Base-by-base conservation (phyloP, 2,329 filamentous ascomycete species). In the Colletotrichum sp. region DNA sequence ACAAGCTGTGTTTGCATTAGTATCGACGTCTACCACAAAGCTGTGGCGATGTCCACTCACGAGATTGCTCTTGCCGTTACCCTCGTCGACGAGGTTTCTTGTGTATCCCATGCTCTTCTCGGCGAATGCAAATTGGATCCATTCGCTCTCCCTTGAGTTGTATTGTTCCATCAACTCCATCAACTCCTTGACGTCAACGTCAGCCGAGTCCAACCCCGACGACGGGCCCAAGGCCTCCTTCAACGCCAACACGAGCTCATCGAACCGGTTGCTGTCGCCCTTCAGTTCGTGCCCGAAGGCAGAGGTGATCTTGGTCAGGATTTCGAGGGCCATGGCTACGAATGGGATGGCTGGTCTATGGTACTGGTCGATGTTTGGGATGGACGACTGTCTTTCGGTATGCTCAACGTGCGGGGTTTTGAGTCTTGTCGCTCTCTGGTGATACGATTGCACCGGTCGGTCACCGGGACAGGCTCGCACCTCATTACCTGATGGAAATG, bases 71-170 rank as follows among this genome's bases (percentile, higher is more conserved):
- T 94, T 95, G 75, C 86, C 95, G 79, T 98, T 98, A 4, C 96
- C 95, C 82, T 96, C 94, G 81, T 98, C 95, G 60, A 98, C 95
- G 6, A 98, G 90, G 82, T 98, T 98, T 71, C 96, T 88, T 15
- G 96, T 98, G 83, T 98, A 98, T 2, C 91, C 90, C 80, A 93
- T 89, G 77, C 88, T 92, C 21, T 86, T 79, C 80, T 98, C 94
- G n/a, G 89, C 90, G 79, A 96, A 90, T 32, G 94, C 94, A 84
- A 95, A 98, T 77, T 88, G 89, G 69, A 86, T 82, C 96, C 96
- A 98, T 71, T 96, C 93, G 30, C 87, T 83, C 71, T 93, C 88
- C 52, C 91, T 86, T 62, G 94, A 95, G 66, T 89, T 83, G 84
- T 98, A 98, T 32, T 90, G 86, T 73, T 91, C 85, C 95, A 98